Evolutionary conservation across 1,284 basidiomycete genomes (phyloP), one percentile per base, ranked within the genome.

Genomic region (Heterobasidion occidentale): DNA sequence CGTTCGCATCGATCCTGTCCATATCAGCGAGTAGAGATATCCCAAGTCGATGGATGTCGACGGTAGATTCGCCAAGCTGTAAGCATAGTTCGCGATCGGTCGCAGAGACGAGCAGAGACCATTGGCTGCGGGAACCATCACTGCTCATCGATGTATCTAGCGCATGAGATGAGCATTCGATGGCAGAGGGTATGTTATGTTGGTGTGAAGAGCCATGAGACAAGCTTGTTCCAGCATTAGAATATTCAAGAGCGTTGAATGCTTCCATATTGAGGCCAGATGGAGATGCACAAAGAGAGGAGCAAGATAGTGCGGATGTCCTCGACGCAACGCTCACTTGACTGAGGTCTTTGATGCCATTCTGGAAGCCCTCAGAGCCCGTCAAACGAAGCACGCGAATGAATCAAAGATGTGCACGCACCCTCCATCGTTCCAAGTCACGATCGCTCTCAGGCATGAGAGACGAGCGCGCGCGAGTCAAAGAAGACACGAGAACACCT

Each of bases 1-100:
- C 69, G 60, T 85, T 83, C 83, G 86, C 83, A 84, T 51, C 50
- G 33, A 51, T 51, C 36, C 36, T 35, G 11, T 27, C 47, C 14
- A 49, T 34, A 14, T 49, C 47, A 34, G n/a, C 17, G 8, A n/a
- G 34, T 2, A 49, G 19, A 34, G 34, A 49, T 8, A 14, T n/a
- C 9, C 47, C 47, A 7, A 49, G 14, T 20, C 47, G 47, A 27
- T 49, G 47, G 20, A 49, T 15, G 34, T 49, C 47, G 27, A 49
- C n/a, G 14, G n/a, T 20, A 27, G 19, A 19, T 15, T 49, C 15
- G 20, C 19, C 34, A 1, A 49, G 47, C 34, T 49, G 38, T n/a
- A 42, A 42, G 38, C 11, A 42, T n/a, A 42, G 38, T 42, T 42
- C 38, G 7, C 38, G 11, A 42, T 42, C 38, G 12, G 38, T 12